Evolutionary conservation across 345 rosid genomes (phyloP).

Genomic region (Geranium brycei): DNA sequence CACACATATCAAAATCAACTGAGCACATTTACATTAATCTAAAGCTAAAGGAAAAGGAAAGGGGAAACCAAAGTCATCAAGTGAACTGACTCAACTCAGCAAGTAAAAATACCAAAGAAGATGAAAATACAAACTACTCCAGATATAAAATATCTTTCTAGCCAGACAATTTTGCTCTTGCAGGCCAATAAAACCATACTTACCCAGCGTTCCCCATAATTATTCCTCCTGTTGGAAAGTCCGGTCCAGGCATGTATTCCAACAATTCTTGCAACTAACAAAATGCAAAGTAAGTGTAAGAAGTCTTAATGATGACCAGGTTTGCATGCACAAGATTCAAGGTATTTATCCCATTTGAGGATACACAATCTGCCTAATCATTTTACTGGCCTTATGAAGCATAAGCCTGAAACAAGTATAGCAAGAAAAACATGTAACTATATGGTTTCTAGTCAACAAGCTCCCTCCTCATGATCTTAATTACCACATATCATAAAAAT

Average conservation of each 20-base stretch:
- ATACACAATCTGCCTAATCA: neutral
- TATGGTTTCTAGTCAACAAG: neutral
- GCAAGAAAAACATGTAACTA: neutral
- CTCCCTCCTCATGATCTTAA: neutral
- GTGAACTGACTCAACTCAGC: neutral
- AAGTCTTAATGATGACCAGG: neutral
- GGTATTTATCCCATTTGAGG: neutral
- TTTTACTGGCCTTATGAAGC: no score
- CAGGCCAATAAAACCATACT: slow-evolving; percentile 7
- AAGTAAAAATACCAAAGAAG: neutral
- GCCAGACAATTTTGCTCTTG: neutral
- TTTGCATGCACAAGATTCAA: no score
- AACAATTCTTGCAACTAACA: slow-evolving; percentile 81
- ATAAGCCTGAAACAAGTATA: neutral
- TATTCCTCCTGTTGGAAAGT: slow-evolving; percentile 95
- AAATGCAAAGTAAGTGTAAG: slow-evolving; percentile 6
- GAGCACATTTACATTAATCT: neutral
- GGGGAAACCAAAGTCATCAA: no score
- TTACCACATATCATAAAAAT: no score
- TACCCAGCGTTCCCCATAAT: slow-evolving; percentile 95
- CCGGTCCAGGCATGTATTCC: slow-evolving; percentile 99
- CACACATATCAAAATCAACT: slow-evolving; percentile 1
- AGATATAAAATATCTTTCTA: neutral
- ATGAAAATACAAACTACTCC: neutral
- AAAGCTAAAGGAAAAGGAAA: no score